A percentile compares a stretch with the other conserved stretches of the same genome.
phyloP scores from a whole-genome alignment of 1,284 basidiomycete species.

The Moesziomyces antarcticus region DNA sequence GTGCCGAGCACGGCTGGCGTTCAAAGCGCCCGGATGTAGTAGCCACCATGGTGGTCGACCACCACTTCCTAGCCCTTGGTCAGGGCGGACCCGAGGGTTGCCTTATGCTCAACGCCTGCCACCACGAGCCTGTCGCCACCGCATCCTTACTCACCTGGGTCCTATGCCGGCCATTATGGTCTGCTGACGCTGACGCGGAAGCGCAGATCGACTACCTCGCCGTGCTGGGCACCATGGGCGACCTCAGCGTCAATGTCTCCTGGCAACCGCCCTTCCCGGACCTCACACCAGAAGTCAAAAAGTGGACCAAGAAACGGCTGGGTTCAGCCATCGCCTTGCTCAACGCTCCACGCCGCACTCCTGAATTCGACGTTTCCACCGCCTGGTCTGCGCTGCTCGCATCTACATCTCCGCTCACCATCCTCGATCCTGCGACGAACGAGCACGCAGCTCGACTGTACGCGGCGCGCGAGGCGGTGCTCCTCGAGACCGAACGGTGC shows the following conservation, averaged over 20 bases:
- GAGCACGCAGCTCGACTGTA: constrained; percentile 36
- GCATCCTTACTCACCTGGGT: constrained; percentile 50
- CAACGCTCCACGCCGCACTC: constrained; percentile 52
- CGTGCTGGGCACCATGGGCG: constrained; percentile 54
- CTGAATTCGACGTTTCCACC: constrained; percentile 45
- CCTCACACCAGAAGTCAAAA: constrained; percentile 41
- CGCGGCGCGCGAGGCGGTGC: constrained; percentile 40
- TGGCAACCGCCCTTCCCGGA: constrained; percentile 58
- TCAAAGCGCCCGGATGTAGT: constrained; percentile 18
- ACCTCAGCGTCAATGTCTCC: constrained; percentile 45
- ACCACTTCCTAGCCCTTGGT: constrained; percentile 39
- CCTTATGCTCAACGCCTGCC: constrained; percentile 54
- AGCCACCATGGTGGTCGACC: constrained; percentile 50
- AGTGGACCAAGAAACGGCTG: constrained; percentile 53
- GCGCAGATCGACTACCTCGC: constrained; percentile 49
- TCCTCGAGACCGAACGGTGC: constrained; percentile 48
- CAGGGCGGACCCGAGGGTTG: constrained; percentile 42
- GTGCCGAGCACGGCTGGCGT: constrained; percentile 49
- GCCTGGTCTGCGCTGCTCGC: constrained; percentile 41
- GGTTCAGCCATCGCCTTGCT: constrained; percentile 47
- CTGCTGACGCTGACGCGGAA: constrained; percentile 13
- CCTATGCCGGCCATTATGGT: constrained; percentile 49
- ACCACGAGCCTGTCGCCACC: constrained; percentile 47
- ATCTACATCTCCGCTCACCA: constrained; percentile 30
- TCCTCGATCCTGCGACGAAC: constrained; percentile 40